phyloP scores from a whole-genome alignment of 2,329 filamentous ascomycete species.

The Aspergillus brasiliensis region DNA sequence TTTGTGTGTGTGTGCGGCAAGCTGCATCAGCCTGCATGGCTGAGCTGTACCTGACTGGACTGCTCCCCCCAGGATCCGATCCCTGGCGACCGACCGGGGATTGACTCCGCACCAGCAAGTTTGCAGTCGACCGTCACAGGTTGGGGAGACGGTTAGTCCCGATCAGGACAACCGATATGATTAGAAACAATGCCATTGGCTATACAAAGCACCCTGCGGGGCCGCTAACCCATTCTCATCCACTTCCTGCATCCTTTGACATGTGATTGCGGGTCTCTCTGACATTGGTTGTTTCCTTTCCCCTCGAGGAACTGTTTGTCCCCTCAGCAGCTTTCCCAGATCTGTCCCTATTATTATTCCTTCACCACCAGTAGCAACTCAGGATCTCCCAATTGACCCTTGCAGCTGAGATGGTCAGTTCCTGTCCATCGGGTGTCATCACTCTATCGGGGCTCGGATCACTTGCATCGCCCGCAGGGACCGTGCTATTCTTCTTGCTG shows the following conservation, averaged over 20 bases:
- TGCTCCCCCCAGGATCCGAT: no score
- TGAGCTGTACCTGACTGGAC: neutral
- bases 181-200: neutral
- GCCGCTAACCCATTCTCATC: neutral
- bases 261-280: conserved; percentile 6
- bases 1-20: neutral
- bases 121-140: neutral
- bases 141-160: conserved; percentile 5
- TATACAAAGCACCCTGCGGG: neutral
- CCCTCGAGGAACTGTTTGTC: no score
- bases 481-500: no score
- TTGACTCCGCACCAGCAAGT: neutral
- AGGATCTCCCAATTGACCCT: neutral
- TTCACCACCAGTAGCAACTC: no score
- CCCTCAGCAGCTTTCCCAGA: neutral
- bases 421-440: neutral
- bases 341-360: neutral
- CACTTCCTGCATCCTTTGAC: neutral
- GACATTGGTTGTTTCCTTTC: neutral
- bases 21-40: neutral
- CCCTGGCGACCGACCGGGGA: neutral
- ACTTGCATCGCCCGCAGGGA: neutral
- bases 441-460: neutral
- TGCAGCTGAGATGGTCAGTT: neutral
- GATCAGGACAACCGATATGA: neutral